Base-by-base conservation (phyloP, 2,329 filamentous ascomycete species). In the Colletotrichum costaricense region DNA sequence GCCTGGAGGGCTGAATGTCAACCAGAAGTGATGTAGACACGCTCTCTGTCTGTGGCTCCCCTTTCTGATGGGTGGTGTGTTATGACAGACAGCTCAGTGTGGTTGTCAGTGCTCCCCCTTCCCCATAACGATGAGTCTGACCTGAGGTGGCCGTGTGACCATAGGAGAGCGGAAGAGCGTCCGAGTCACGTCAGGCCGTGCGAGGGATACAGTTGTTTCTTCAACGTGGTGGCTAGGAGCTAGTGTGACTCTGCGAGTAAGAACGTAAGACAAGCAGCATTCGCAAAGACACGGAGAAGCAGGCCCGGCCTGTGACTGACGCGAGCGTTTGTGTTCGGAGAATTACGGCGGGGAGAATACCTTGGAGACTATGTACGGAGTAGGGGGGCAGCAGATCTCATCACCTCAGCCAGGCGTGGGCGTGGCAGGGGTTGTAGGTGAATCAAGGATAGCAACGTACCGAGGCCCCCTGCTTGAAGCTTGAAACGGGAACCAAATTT, bases 401-500 rank as follows among this genome's bases (percentile, higher is more conserved):
- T 42, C 57, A 52, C 14, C 38, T 63, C 11, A 33, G 60, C 57
- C 35, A 60, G 57, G 57, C 42, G 42, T 49, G 19, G 1, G 57
- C 42, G 42, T 49, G 19, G 16, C 42, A 49, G 33, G 33, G 22
- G 16, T 55, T 26, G 52, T 42, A 42, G 35, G 35, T 60, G 57
- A 60, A 42, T 24, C 57, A 19, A 46, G 58, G 22, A 46, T 28
- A 19, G 35, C 12, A 60, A 60, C 56, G 30, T 67, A 62, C 63
- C 46, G n/a, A 69, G 4, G 26, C 49, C 66, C 58, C 60, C 63
- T 46, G 46, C 46, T 22, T 35, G 46, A 11, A 24, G 60, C 62
- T 49, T 71, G 67, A 66, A 66, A 71, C 56, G 62, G 56, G 26
- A 56, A 46, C 67, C 46, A 57, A 57, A 62, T 56, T 42, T 73